Evolutionary conservation across 805 yeast genomes (phyloP).

Genomic region (Zygotorulaspora florentina): DNA sequence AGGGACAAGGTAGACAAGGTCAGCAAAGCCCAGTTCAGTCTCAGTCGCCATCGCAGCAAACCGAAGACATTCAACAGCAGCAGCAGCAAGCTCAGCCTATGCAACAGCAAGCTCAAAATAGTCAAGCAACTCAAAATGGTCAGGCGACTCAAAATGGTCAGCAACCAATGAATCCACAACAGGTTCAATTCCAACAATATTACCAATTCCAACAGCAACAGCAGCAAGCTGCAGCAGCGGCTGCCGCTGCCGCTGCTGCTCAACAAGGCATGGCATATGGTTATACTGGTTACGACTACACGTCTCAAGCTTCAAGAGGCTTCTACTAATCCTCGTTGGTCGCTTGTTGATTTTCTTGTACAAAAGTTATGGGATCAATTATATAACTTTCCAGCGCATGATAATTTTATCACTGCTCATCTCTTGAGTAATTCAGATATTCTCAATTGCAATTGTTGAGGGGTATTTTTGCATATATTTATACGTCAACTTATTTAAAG

Average conservation of each 20-base stretch:
- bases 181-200: slow-evolving; percentile 34
- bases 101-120: slow-evolving; percentile 12
- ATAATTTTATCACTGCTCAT: background rate
- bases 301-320: slow-evolving; percentile 35
- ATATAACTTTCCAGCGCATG: slow-evolving; percentile 1
- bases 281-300: slow-evolving; percentile 33
- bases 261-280: slow-evolving; percentile 33
- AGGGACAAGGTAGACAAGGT: slow-evolving; percentile 12
- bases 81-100: slow-evolving; percentile 12
- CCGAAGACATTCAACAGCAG: slow-evolving; percentile 15
- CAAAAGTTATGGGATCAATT: slow-evolving; percentile 1
- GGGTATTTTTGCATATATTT: slow-evolving; percentile 19
- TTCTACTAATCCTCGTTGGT: slow-evolving; percentile 22
- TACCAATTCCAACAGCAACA: slow-evolving; percentile 29
- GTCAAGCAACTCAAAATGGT: slow-evolving; percentile 24
- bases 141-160: slow-evolving; percentile 21
- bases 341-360: background rate
- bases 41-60: slow-evolving; percentile 17
- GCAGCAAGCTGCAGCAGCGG: slow-evolving; percentile 26
- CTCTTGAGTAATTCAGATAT: background rate
- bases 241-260: slow-evolving; percentile 27
- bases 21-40: slow-evolving; percentile 19
- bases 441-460: background rate
- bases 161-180: slow-evolving; percentile 29
- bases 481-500: slow-evolving; percentile 14